Evolutionary conservation across 495 filamentous ascomycete species (phyloP).

Genomic region (Aspergillus mulundensis): DNA sequence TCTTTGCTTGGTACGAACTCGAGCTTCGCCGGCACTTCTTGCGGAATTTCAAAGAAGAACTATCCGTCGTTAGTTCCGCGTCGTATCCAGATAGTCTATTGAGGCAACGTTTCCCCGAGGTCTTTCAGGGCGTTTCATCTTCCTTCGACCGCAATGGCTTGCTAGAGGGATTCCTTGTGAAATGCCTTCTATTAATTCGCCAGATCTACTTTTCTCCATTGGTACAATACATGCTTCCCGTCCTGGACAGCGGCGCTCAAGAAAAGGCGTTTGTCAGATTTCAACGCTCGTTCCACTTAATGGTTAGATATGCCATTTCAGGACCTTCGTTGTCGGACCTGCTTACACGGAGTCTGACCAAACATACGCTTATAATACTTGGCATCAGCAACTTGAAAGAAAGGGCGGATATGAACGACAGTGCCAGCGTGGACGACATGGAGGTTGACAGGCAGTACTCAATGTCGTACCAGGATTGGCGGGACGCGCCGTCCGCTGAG

Average conservation of each 20-base stretch:
- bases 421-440: conserved; percentile 29
- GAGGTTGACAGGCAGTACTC: conserved; percentile 36
- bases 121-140: background rate
- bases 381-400: conserved; percentile 43
- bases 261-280: conserved; percentile 47
- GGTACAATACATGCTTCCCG: conserved; percentile 34
- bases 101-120: background rate
- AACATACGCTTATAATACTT: conserved; percentile 52
- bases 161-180: conserved; percentile 30
- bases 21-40: conserved; percentile 51
- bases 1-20: conserved; percentile 51
- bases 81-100: background rate
- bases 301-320: conserved; percentile 62
- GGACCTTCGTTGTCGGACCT: conserved; percentile 45
- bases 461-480: conserved; percentile 39
- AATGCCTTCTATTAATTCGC: conserved; percentile 40
- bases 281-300: conserved; percentile 57
- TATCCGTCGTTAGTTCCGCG: conserved; percentile 33
- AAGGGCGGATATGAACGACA: conserved; percentile 12
- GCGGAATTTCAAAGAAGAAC: conserved; percentile 33
- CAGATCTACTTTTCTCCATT: conserved; percentile 46
- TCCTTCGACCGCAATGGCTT: conserved; percentile 3
- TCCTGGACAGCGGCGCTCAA: conserved; percentile 24
- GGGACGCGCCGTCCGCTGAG: conserved; percentile 24
- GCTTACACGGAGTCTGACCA: conserved; percentile 50